Conservation (phyloP, 257 asterid genomes). For the Thymus quinquecostatus region DNA sequence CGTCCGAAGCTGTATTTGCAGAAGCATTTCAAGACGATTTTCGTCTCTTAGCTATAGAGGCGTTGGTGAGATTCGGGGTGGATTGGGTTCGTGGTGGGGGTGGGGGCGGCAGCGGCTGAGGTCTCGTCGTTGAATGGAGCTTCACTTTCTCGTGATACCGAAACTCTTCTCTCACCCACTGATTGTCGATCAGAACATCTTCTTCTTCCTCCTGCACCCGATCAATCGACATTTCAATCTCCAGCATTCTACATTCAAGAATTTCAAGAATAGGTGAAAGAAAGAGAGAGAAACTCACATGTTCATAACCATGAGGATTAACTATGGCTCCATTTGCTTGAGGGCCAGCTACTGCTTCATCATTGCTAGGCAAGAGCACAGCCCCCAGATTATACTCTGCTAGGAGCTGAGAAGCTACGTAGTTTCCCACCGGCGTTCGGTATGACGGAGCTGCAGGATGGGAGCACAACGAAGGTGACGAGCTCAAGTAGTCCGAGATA, state of each 20-base stretch:
- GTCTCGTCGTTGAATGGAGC: constrained; percentile 32
- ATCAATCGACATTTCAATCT: background rate
- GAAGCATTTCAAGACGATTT: background rate
- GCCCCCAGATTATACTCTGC: constrained; percentile 42
- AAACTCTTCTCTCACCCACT: constrained; percentile 46
- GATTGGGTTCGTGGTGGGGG: background rate
- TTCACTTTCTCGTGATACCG: constrained; percentile 34
- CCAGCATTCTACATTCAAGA: background rate
- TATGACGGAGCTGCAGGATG: constrained; percentile 27
- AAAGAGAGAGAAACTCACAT: constrained; percentile 33
- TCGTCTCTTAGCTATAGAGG: constrained; percentile 30
- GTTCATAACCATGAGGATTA: constrained; percentile 15
- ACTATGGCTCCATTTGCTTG: background rate
- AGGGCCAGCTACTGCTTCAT: constrained; percentile 11
- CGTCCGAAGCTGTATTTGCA: background rate
- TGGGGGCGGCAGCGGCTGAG: background rate
- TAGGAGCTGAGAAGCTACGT: constrained; percentile 56
- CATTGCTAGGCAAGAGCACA: constrained; percentile 33
- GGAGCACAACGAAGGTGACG: constrained; percentile 13
- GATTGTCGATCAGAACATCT: constrained; percentile 50
- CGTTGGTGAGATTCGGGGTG: constrained; percentile 29
- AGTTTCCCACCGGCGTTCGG: constrained; percentile 26
- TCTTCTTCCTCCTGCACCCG: constrained; percentile 19
- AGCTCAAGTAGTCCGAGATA: constrained; percentile 25
- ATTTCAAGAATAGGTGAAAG: background rate